Percentiles rank a stretch among this genome's conserved stretches.
These are phyloP conservation scores for Vigna unguiculata DNA, from an alignment of 306 rosid genomes.

Conservation along the genomic window DNA sequence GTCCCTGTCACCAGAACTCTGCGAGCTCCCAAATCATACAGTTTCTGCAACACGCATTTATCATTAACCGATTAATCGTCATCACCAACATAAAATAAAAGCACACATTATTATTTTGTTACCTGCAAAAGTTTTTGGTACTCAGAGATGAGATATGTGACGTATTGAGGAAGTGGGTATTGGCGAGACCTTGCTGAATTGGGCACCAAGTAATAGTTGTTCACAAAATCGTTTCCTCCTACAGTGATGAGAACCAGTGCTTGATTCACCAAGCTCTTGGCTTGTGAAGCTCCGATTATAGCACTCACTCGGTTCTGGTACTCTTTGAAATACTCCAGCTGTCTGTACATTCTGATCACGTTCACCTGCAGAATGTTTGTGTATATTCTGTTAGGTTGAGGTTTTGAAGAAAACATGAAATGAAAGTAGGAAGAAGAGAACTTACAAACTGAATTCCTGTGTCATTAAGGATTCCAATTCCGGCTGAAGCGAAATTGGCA, in stretches of 20 bases:
- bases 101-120: too few species aligned
- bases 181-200: conserved; percentile 77
- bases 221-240: conserved; percentile 89
- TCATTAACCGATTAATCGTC: too few species aligned
- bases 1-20: conserved; percentile 83
- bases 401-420: not conserved
- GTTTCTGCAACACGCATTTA: conserved; percentile 27
- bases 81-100: too few species aligned
- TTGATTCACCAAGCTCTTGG: conserved; percentile 52
- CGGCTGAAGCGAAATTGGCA: conserved; percentile 14
- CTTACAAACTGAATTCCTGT: conserved; percentile 49
- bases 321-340: conserved; percentile 57
- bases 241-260: conserved; percentile 68
- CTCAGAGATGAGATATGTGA: conserved; percentile 64
- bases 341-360: conserved; percentile 70
- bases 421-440: not conserved
- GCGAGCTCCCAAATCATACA: conserved; percentile 66
- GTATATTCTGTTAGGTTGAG: not conserved
- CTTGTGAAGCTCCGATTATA: conserved; percentile 54
- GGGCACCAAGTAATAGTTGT: conserved; percentile 77
- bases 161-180: conserved; percentile 63
- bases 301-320: conserved; percentile 60
- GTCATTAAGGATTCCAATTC: conserved; percentile 12
- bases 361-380: conserved; percentile 55
- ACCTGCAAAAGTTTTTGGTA: conserved; percentile 66